These are phyloP conservation scores for Blastomyces emzantsi DNA, from an alignment of 2,329 filamentous ascomycete species.

Conservation along the genomic window DNA sequence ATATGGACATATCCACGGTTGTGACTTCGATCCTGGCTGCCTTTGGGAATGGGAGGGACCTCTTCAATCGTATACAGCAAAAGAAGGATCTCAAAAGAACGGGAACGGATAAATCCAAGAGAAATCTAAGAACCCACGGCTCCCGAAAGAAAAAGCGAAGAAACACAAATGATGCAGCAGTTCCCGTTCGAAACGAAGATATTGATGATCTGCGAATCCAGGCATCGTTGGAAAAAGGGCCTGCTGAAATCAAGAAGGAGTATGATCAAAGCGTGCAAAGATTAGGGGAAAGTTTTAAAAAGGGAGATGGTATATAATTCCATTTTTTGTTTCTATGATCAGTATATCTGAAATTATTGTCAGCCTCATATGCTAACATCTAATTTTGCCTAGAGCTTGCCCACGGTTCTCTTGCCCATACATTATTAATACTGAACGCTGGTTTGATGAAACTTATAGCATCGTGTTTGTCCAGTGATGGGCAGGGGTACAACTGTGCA, in stretches of 20 bases:
- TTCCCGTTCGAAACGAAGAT: neutral
- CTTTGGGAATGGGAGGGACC: conserved; percentile 7
- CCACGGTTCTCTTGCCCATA: conserved; percentile 7
- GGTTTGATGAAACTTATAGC: conserved; percentile 10
- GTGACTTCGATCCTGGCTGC: conserved; percentile 4
- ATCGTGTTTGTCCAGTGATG: conserved; percentile 5
- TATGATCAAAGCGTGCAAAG: conserved; percentile 5
- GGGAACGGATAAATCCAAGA: conserved; percentile 3
- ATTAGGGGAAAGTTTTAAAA: conserved; percentile 5
- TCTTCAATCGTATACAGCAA: conserved; percentile 7
- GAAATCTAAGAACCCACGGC: neutral
- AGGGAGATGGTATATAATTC: conserved; percentile 5
- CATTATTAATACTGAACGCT: conserved; percentile 5
- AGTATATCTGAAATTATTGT: too few relatives aligned
- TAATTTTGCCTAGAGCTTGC: neutral
- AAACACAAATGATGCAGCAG: neutral
- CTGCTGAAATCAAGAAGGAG: conserved; percentile 6
- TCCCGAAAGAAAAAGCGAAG: conserved; percentile 7
- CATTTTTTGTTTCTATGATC: neutral
- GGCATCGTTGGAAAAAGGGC: neutral
- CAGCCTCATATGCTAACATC: neutral
- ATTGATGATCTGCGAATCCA: conserved; percentile 3
- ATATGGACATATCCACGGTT: conserved; percentile 2
- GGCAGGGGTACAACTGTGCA: neutral
- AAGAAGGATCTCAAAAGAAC: conserved; percentile 2